Percentiles rank a stretch among this genome's conserved stretches.
phyloP scores from a whole-genome alignment of 2,329 filamentous ascomycete species.

The Curvularia spicifera region DNA sequence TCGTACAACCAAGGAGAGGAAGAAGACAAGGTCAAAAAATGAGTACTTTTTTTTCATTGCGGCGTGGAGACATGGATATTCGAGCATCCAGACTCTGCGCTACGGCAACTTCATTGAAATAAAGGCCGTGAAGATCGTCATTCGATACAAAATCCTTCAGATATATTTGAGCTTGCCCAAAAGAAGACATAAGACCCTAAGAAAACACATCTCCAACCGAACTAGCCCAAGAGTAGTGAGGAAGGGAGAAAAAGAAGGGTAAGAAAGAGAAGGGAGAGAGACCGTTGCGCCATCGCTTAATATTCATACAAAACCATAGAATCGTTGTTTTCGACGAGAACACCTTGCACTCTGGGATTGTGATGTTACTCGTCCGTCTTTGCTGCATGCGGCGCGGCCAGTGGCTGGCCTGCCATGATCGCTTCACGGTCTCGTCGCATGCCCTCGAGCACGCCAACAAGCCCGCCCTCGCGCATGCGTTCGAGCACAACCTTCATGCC shows the following conservation, averaged over 20 bases:
- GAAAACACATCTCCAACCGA: slow-evolving; percentile 30
- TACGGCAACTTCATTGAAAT: background rate
- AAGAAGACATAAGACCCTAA: slow-evolving; percentile 11
- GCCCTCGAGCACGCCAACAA: slow-evolving; percentile 73
- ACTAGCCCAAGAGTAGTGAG: slow-evolving; percentile 15
- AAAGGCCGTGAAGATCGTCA: background rate
- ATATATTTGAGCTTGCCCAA: background rate
- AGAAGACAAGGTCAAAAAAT: background rate
- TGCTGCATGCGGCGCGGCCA: slow-evolving; percentile 21
- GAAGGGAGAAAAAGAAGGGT: slow-evolving; percentile 7
- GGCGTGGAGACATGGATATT: too few relatives aligned
- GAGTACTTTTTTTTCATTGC: background rate
- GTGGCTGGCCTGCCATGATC: slow-evolving; percentile 36
- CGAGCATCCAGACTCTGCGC: background rate
- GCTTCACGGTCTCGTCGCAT: slow-evolving; percentile 67
- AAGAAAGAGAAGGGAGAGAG: slow-evolving; percentile 24
- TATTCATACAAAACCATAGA: slow-evolving; percentile 23
- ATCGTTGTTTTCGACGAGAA: background rate
- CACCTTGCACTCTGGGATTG: slow-evolving; percentile 1
- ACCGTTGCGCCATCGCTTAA: slow-evolving; percentile 44
- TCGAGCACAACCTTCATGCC: slow-evolving; percentile 84
- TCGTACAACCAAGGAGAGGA: background rate
- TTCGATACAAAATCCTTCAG: background rate
- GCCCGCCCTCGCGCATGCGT: slow-evolving; percentile 68
- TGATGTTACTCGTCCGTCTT: slow-evolving; percentile 30